A percentile compares a stretch with the other conserved stretches of the same genome.
Evolutionary conservation across 192 early-diverging fungal genomes (phyloP).

Genomic region (Entomortierella chlamydospora): DNA sequence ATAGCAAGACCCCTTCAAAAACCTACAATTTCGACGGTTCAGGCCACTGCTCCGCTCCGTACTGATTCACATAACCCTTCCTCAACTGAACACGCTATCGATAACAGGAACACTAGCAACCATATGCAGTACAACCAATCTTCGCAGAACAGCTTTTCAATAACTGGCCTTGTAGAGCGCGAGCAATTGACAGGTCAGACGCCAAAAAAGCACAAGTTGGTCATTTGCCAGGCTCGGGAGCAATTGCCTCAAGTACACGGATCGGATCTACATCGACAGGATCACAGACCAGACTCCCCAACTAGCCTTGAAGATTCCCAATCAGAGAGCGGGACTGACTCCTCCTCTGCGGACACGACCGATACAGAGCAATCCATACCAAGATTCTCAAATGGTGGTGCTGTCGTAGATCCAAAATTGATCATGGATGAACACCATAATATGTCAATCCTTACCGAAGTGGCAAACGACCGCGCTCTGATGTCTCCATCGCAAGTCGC

Average conservation of each 20-base stretch:
- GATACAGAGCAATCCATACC: background rate
- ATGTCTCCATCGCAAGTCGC: slow-evolving; percentile 34
- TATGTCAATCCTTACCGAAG: background rate
- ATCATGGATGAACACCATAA: background rate
- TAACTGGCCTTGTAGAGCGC: background rate
- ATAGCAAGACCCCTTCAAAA: background rate
- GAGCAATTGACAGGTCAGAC: background rate
- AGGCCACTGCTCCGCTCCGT: background rate
- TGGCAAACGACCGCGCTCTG: slow-evolving; percentile 2
- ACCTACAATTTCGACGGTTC: slow-evolving; percentile 9
- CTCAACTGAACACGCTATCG: background rate
- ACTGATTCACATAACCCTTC: background rate
- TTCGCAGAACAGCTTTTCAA: background rate
- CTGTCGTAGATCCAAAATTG: background rate
- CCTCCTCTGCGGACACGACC: slow-evolving; percentile 2
- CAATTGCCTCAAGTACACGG: background rate
- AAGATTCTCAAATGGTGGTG: background rate
- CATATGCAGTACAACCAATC: background rate
- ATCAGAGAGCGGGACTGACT: slow-evolving; percentile 29
- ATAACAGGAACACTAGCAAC: background rate
- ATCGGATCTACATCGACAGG: background rate
- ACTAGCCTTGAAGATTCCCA: slow-evolving; percentile 44
- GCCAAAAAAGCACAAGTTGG: background rate
- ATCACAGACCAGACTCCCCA: slow-evolving; percentile 39
- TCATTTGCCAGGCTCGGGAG: background rate